These are phyloP conservation scores for Trichoderma gracile DNA, from an alignment of 2,329 filamentous ascomycete genomes.

Conservation along the genomic window DNA sequence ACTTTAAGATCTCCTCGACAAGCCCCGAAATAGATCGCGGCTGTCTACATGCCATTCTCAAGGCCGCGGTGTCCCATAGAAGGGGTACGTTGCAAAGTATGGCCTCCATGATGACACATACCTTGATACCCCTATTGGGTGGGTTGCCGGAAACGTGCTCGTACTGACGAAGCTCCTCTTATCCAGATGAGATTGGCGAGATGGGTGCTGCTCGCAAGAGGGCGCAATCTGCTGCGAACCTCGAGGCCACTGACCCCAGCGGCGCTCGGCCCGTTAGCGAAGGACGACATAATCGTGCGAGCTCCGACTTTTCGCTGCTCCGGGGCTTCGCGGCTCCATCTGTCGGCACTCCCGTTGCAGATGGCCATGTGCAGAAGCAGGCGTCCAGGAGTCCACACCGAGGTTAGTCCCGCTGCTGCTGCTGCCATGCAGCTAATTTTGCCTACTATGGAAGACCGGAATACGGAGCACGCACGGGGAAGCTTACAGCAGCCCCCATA, in stretches of 20 bases:
- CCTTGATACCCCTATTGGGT: not conserved
- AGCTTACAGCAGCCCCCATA: constrained; percentile 7
- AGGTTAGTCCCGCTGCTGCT: constrained; percentile 29
- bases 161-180: constrained; percentile 1
- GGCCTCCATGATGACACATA: not conserved
- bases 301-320: constrained; percentile 66
- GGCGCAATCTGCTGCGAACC: constrained; percentile 62
- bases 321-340: constrained; percentile 55
- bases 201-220: constrained; percentile 49
- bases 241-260: constrained; percentile 56
- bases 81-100: constrained; percentile 58
- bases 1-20: constrained; percentile 71
- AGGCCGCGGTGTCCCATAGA: constrained; percentile 66
- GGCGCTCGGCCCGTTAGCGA: constrained; percentile 58
- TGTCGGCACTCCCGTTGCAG: constrained; percentile 49
- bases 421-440: not conserved
- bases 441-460: not conserved
- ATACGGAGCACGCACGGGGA: constrained; percentile 5
- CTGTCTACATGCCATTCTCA: constrained; percentile 74
- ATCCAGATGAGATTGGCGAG: constrained; percentile 46
- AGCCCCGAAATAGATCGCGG: constrained; percentile 71
- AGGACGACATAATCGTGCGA: constrained; percentile 68
- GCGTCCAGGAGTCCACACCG: constrained; percentile 39
- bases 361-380: constrained; percentile 35
- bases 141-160: not conserved